These are phyloP conservation scores for Kwoniella shivajii DNA, from an alignment of 1,284 basidiomycete genomes.

Conservation along the genomic window DNA sequence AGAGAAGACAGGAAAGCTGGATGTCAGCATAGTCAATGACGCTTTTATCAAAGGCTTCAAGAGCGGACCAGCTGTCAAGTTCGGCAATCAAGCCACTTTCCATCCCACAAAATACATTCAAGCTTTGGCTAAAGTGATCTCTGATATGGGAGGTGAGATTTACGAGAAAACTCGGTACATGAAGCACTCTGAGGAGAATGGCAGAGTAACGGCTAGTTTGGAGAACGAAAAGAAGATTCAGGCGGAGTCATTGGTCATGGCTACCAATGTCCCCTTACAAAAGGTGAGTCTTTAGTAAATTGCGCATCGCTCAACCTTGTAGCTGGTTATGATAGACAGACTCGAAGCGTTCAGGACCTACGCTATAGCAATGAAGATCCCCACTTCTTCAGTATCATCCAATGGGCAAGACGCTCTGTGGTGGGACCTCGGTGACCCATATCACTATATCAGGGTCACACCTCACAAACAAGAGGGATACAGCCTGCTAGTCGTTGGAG, in stretches of 20 bases:
- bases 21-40: constrained; percentile 20
- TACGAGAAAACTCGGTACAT: constrained; percentile 24
- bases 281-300: constrained; percentile 14
- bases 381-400: constrained; percentile 9
- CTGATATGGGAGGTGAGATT: constrained; percentile 23
- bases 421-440: constrained; percentile 31
- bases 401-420: constrained; percentile 21
- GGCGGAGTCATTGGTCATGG: constrained; percentile 20
- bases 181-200: constrained; percentile 14
- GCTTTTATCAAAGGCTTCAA: constrained; percentile 21
- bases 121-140: constrained; percentile 19
- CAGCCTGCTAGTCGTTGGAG: constrained; percentile 28
- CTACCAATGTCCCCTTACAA: constrained; percentile 27
- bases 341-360: constrained; percentile 26
- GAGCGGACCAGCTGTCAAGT: constrained; percentile 21
- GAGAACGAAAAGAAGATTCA: constrained; percentile 17
- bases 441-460: constrained; percentile 28
- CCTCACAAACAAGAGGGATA: constrained; percentile 25
- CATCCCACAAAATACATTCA: constrained; percentile 29
- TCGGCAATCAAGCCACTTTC: constrained; percentile 25
- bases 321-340: constrained; percentile 31
- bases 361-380: constrained; percentile 26
- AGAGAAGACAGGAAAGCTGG: constrained; percentile 17
- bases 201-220: constrained; percentile 13
- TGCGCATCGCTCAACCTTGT: background rate